A percentile compares a stretch with the other conserved stretches of the same genome.
Evolutionary conservation across 2,329 filamentous ascomycete genomes (phyloP).

Genomic region (Pseudopithomyces chartarum): DNA sequence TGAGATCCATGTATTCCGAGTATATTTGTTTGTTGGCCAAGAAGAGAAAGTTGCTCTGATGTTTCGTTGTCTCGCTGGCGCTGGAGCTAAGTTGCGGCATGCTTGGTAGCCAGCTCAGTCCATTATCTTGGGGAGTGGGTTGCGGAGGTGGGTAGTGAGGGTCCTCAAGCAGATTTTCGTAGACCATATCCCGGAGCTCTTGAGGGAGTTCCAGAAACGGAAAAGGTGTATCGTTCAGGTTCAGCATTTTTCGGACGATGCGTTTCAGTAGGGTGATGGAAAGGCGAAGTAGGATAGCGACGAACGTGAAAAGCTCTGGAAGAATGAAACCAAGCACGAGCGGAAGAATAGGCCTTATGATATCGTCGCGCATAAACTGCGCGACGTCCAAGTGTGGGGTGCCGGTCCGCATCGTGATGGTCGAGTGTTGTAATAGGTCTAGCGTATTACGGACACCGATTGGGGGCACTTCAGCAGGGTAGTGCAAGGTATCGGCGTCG

Average conservation of each 20-base stretch:
- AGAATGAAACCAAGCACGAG: neutral
- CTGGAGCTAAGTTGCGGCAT: neutral
- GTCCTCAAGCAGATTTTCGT: slow-evolving; percentile 37
- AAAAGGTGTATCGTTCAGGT: slow-evolving; percentile 24
- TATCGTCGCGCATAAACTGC: slow-evolving; percentile 1
- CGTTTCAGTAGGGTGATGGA: slow-evolving; percentile 14
- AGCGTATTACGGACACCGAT: slow-evolving; percentile 3
- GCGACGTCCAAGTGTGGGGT: slow-evolving; percentile 1
- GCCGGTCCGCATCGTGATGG: slow-evolving; percentile 3
- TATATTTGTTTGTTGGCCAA: slow-evolving; percentile 41
- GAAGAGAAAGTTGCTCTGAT: slow-evolving; percentile 31
- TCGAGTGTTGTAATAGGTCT: neutral
- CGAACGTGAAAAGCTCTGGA: slow-evolving; percentile 4
- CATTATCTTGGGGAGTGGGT: slow-evolving; percentile 11
- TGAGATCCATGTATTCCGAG: slow-evolving; percentile 39
- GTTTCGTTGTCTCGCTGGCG: neutral
- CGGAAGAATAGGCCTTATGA: slow-evolving; percentile 2
- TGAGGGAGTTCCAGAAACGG: slow-evolving; percentile 36
- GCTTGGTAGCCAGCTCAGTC: slow-evolving; percentile 19
- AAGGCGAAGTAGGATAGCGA: slow-evolving; percentile 14
- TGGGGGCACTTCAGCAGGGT: slow-evolving; percentile 3
- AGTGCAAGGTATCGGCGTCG: slow-evolving; percentile 1
- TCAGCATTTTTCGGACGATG: slow-evolving; percentile 26
- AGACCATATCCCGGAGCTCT: slow-evolving; percentile 41
- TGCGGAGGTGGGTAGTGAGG: slow-evolving; percentile 32